phyloP scores from a whole-genome alignment of 441 rosid genomes.

The Flueggea neowawraea region DNA sequence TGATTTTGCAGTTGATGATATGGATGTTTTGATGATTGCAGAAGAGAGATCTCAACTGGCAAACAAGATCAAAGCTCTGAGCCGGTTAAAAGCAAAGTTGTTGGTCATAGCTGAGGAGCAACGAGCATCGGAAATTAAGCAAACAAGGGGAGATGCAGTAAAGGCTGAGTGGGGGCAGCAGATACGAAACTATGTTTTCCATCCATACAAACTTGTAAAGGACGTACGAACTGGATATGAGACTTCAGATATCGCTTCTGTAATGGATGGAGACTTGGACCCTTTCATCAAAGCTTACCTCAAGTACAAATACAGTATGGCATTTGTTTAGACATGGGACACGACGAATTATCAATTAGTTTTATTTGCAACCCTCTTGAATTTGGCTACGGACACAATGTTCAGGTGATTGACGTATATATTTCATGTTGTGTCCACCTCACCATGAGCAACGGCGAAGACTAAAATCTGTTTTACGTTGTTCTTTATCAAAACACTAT shows the following conservation, averaged over 20 bases:
- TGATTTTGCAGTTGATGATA: neutral
- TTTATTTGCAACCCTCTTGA: too few relatives aligned
- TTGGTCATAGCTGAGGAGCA: slow-evolving; percentile 91
- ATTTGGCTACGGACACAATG: too few relatives aligned
- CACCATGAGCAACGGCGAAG: too few relatives aligned
- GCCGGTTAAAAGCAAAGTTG: slow-evolving; percentile 80
- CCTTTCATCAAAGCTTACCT: slow-evolving; percentile 90
- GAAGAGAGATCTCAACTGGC: slow-evolving; percentile 92
- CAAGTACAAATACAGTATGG: slow-evolving; percentile 59
- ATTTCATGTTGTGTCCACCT: too few relatives aligned
- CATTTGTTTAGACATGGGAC: slow-evolving; percentile 6
- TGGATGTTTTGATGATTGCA: slow-evolving; percentile 19
- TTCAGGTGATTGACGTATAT: too few relatives aligned
- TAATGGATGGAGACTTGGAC: slow-evolving; percentile 96
- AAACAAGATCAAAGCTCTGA: slow-evolving; percentile 82
- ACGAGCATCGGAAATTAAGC: slow-evolving; percentile 84
- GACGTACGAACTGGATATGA: slow-evolving; percentile 77
- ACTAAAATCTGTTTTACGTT: too few relatives aligned
- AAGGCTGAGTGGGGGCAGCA: slow-evolving; percentile 99
- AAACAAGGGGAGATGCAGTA: slow-evolving; percentile 91
- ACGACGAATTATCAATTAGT: too few relatives aligned
- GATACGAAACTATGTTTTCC: slow-evolving; percentile 88
- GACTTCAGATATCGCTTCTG: slow-evolving; percentile 77
- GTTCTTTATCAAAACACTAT: too few relatives aligned
- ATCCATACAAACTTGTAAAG: slow-evolving; percentile 94